Percentiles rank a stretch among this genome's conserved stretches.
Conservation (phyloP, 305 asterid genomes). For the Fraxinus sp. region DNA sequence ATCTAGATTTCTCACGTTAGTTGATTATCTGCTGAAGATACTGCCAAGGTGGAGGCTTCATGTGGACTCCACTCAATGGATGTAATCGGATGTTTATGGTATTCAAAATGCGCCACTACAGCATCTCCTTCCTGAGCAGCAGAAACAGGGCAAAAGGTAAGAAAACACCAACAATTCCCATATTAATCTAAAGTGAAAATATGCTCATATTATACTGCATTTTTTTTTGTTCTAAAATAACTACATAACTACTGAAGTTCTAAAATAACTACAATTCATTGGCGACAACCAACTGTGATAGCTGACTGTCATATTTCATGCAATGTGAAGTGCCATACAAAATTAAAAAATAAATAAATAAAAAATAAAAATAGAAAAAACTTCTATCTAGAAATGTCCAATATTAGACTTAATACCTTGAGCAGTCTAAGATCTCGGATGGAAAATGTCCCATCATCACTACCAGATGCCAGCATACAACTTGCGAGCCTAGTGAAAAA, state of each 20-base stretch:
- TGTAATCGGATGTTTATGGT: slow-evolving; percentile 91
- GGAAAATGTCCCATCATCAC: slow-evolving; percentile 91
- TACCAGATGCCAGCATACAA: slow-evolving; percentile 90
- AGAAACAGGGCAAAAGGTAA: neutral
- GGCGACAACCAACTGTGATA: neutral
- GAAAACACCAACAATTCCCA: neutral
- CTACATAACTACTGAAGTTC: neutral
- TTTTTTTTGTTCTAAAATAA: too few relatives aligned
- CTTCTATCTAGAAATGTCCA: neutral
- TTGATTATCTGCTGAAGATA: slow-evolving; percentile 79
- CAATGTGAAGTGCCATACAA: neutral
- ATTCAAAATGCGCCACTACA: slow-evolving; percentile 74
- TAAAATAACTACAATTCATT: neutral
- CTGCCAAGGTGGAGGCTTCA: slow-evolving; percentile 89
- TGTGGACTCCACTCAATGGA: slow-evolving; percentile 96
- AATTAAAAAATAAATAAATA: neutral
- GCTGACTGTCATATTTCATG: neutral
- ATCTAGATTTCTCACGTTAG: slow-evolving; percentile 56
- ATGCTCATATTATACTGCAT: neutral
- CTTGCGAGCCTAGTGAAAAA: slow-evolving; percentile 67
- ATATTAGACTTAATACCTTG: slow-evolving; percentile 49
- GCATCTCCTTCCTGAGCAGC: slow-evolving; percentile 70
- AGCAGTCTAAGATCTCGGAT: slow-evolving; percentile 82
- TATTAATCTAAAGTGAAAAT: neutral
- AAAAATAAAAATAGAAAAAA: neutral